Evolutionary conservation across 1,139 yeast species (phyloP), one percentile per base, ranked within the genome.

Genomic region (Trichomonascaceae sp.): DNA sequence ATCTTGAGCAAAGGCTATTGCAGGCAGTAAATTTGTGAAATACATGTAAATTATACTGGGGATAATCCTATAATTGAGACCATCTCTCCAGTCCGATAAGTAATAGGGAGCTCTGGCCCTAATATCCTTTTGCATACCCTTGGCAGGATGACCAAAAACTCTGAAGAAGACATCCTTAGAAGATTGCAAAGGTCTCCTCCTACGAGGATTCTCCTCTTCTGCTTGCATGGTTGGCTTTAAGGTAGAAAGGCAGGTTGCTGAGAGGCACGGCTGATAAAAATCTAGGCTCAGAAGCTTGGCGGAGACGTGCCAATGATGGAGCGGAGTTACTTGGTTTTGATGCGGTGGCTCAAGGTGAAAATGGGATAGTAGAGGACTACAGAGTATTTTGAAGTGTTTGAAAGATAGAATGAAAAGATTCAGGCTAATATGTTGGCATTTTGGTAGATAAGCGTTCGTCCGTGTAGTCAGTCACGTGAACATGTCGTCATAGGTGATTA

Each of bases 1-100:
- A 68, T 93, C 99, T 66, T 90, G 97, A 0, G 98, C 96, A 76
- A 93, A 93, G 0, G 98, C 96, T 48, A 93, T 79, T 0, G 98
- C 98, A 0, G 99, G 99, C 32, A 93, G 74, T 47, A 93, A 52
- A 55, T 93, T 93, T 51, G 96, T 89, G 74, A 93, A 88, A 70
- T 87, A 91, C 46, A 91, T 86, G 67, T 80, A 90, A 1, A 87
- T 71, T 0, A 90, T 84, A 0, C 96, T 77, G 0, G 99, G 98
- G 1, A 93, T 75, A n/a, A 90, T 95, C 62, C 98, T 72, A 66
- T 93, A 93, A 66, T 88, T 85, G 72, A 80, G 77, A 0, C 93
- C 91, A 70, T 93, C 99, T 18, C 66, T 77, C 81, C 93, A 86
- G 66, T 91, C 98, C 1, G 90, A 81, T 49, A 62, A 57, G 65